These are phyloP conservation scores for Amphichorda felina DNA, from an alignment of 2,329 filamentous ascomycete species.

Conservation along the genomic window DNA sequence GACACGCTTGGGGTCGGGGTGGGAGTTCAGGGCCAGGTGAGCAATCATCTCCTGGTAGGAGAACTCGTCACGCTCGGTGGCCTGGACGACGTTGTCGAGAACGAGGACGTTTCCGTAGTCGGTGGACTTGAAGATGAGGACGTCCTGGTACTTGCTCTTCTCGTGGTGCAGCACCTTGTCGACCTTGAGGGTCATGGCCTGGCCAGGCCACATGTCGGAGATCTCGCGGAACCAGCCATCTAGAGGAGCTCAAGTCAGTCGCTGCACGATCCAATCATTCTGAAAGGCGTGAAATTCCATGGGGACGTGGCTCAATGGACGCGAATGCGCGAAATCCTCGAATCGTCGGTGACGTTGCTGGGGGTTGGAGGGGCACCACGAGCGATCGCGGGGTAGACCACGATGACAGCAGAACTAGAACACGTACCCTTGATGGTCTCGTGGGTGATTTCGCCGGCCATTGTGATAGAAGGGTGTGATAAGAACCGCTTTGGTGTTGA, in stretches of 20 bases:
- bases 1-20: slow-evolving; percentile 96
- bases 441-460: slow-evolving; percentile 58
- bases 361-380: not conserved
- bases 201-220: slow-evolving; percentile 97
- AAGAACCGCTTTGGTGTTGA: not conserved
- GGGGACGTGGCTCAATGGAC: too few relatives aligned
- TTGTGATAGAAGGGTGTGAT: slow-evolving; percentile 25
- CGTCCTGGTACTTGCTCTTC: slow-evolving; percentile 98
- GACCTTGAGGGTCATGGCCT: slow-evolving; percentile 97
- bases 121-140: slow-evolving; percentile 96
- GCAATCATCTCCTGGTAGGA: slow-evolving; percentile 99
- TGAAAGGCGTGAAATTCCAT: too few relatives aligned
- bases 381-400: slow-evolving; percentile 4
- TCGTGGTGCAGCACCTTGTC: slow-evolving; percentile 98
- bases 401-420: not conserved
- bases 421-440: slow-evolving; percentile 62
- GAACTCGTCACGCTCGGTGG: slow-evolving; percentile 97
- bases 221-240: slow-evolving; percentile 99
- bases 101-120: slow-evolving; percentile 94
- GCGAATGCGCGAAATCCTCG: too few relatives aligned
- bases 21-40: slow-evolving; percentile 94
- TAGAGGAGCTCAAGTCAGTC: slow-evolving; percentile 19
- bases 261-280: too few relatives aligned
- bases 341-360: not conserved
- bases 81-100: slow-evolving; percentile 97